phyloP scores from a whole-genome alignment of 148 eudicot genomes.

The Camellia lanceoleosa region DNA sequence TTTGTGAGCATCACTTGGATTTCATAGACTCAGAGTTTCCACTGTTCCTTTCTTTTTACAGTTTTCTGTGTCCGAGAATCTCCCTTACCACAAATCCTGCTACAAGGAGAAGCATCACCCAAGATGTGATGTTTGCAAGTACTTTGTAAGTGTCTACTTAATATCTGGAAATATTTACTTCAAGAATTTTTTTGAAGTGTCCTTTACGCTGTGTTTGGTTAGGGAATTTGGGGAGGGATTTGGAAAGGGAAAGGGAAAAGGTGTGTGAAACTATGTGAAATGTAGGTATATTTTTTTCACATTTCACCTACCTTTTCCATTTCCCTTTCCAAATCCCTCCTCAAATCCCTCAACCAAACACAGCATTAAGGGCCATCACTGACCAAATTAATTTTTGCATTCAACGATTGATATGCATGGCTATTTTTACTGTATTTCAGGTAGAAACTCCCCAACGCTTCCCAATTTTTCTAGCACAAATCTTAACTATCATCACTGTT shows the following conservation, averaged over 20 bases:
- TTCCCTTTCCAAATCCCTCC: no score
- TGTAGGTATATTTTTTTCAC: no score
- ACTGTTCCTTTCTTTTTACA: slow-evolving; percentile 26
- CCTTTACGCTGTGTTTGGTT: no score
- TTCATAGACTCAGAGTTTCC: background rate
- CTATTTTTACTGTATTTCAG: background rate
- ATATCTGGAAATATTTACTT: background rate
- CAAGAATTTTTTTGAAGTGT: no score
- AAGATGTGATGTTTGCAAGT: slow-evolving; percentile 83
- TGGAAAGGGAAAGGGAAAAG: no score
- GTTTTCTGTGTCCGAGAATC: slow-evolving; percentile 83
- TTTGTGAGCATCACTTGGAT: background rate
- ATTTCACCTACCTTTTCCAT: no score
- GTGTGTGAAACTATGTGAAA: no score
- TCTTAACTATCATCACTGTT: background rate
- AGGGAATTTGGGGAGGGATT: no score
- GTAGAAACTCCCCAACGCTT: background rate
- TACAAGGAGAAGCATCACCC: slow-evolving; percentile 90
- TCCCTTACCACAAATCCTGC: slow-evolving; percentile 85
- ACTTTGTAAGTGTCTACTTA: slow-evolving; percentile 51
- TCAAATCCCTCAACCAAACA: no score
- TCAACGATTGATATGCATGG: background rate
- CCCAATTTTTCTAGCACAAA: background rate
- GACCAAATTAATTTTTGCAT: background rate
- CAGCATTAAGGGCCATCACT: background rate